Evolutionary conservation across 192 early-diverging fungal species (phyloP), one percentile per base, ranked within the genome.

Genomic region (Coemansia sp.): DNA sequence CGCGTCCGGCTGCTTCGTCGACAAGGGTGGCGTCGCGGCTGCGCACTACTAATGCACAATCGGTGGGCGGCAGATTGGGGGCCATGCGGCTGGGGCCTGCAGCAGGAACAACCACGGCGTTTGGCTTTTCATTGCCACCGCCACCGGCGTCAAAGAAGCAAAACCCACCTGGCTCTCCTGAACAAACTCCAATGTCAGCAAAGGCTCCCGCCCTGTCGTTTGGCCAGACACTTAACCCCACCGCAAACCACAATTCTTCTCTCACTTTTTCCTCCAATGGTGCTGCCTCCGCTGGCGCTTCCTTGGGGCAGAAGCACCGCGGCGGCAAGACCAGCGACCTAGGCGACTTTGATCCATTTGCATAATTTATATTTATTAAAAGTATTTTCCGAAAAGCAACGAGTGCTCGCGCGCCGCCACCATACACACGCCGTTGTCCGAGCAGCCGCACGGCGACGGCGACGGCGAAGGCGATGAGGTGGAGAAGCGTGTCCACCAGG

Each of bases 341-440:
- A 9, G 73, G 57, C 27, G 73, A 77, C 21, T 77, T 77, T 64
- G 73, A 77, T 57, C 73, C 73, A 0, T 77, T 67, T 51, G 73
- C 73, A 15, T 73, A 67, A 23, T 0, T 11, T 22, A 5, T 53
- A 4, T 39, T n/a, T 22, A 30, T 30, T 30, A 30, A 5, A 30
- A 30, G 27, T 2, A 5, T 30, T 30, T 30, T 7, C 27, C 46
- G 13, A 22, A 48, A 21, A 48, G 13, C 19, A 48, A 8, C 8
- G 46, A 23, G 11, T 23, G 22, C 14, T 48, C 46, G 9, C 24
- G 21, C 13, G 46, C 46, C 10, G 46, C 46, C 21, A 48, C 46
- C 46, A 48, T 48, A 2, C 4, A 48, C 9, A 48, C 24, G 14
- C 24, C 46, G 14, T 48, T 30, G 27, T 30, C 27, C 27, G 27